Conservation (phyloP, 2,329 filamentous ascomycete species). For the Fusarium odoratissimum region DNA sequence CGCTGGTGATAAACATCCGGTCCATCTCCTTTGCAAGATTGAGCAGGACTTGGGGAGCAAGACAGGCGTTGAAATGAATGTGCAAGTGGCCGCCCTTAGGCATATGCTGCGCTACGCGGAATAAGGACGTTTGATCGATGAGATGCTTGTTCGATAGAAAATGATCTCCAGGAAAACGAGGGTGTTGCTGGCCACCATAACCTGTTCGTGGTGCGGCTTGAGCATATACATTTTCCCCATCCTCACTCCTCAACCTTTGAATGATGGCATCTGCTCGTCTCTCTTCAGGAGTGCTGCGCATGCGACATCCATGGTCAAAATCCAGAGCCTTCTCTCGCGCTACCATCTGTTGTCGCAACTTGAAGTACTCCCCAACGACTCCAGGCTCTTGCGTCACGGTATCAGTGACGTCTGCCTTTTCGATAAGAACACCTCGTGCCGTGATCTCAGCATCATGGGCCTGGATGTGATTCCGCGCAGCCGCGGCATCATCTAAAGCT, state of each 20-base stretch:
- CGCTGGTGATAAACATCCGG: constrained; percentile 77
- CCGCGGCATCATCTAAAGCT: constrained; percentile 22
- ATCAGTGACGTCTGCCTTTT: background rate
- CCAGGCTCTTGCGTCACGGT: constrained; percentile 4
- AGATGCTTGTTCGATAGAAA: constrained; percentile 67
- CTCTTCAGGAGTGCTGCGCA: constrained; percentile 51
- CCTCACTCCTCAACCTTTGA: constrained; percentile 51
- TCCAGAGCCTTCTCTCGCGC: constrained; percentile 51
- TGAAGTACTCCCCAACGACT: constrained; percentile 47
- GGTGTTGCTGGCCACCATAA: constrained; percentile 57
- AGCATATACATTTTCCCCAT: constrained; percentile 53
- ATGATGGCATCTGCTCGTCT: constrained; percentile 54
- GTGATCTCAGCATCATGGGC: constrained; percentile 44
- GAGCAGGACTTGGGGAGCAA: constrained; percentile 70
- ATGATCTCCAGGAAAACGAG: constrained; percentile 64
- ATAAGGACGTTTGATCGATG: constrained; percentile 67
- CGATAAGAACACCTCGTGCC: background rate
- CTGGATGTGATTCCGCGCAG: constrained; percentile 42
- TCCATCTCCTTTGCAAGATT: constrained; percentile 64
- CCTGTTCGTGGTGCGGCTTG: constrained; percentile 49
- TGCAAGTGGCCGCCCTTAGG: constrained; percentile 81
- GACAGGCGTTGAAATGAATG: constrained; percentile 82
- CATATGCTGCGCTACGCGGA: constrained; percentile 66
- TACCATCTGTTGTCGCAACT: constrained; percentile 46
- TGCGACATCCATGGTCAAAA: constrained; percentile 55